phyloP scores from a whole-genome alignment of 306 rosid species.

The Oxytropis ochrocephala region DNA sequence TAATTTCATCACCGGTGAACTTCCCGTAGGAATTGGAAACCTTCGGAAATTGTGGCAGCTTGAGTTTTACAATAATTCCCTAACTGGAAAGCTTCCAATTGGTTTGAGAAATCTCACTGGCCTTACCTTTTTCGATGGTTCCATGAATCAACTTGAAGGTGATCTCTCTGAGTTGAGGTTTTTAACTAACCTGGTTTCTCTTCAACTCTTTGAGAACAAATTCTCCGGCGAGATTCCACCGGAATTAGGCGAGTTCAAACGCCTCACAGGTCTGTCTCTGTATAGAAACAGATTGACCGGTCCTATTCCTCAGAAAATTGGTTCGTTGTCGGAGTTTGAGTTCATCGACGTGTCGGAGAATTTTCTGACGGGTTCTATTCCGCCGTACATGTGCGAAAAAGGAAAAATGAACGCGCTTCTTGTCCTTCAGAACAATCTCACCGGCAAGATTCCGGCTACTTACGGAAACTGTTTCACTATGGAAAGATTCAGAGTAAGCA shows the following conservation, averaged over 20 bases:
- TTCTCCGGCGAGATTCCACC: constrained; percentile 58
- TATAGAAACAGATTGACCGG: constrained; percentile 62
- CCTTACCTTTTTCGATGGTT: constrained; percentile 56
- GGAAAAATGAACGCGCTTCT: constrained; percentile 50
- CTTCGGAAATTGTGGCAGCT: constrained; percentile 73
- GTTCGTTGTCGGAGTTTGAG: constrained; percentile 51
- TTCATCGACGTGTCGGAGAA: constrained; percentile 83
- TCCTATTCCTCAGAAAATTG: constrained; percentile 59
- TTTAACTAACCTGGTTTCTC: constrained; percentile 38
- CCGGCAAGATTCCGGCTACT: constrained; percentile 65
- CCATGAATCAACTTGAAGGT: constrained; percentile 49
- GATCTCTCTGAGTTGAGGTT: constrained; percentile 49
- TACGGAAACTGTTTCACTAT: constrained; percentile 48
- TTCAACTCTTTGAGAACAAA: constrained; percentile 51
- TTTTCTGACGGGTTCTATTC: constrained; percentile 59
- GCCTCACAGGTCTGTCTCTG: constrained; percentile 45
- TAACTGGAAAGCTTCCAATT: constrained; percentile 62
- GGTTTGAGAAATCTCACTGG: constrained; percentile 48
- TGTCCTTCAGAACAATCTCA: constrained; percentile 63
- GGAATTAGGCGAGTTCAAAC: constrained; percentile 70
- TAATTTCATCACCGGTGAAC: constrained; percentile 50
- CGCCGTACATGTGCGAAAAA: constrained; percentile 72
- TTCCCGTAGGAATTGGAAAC: constrained; percentile 63
- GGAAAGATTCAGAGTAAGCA: constrained; percentile 56
- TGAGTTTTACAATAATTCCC: constrained; percentile 42